phyloP scores from a whole-genome alignment of 345 rosid species.

The Isatis tinctoria region DNA sequence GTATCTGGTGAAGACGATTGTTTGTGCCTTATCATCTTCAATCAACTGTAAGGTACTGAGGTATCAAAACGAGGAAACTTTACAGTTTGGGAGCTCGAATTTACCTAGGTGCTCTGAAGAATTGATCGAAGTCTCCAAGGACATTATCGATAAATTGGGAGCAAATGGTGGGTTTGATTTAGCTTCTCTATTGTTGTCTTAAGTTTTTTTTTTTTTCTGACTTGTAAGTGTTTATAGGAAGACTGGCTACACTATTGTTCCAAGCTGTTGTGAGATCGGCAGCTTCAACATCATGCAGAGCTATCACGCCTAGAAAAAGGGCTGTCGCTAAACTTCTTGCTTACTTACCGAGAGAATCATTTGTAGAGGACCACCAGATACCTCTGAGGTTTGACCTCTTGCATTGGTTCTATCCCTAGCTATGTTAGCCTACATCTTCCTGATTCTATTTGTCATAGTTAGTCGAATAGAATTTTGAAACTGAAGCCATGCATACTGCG shows the following conservation, averaged over 20 bases:
- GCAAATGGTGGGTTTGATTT: constrained; percentile 38
- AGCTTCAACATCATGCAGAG: constrained; percentile 42
- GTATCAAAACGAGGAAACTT: constrained; percentile 38
- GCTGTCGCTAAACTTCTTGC: constrained; percentile 41
- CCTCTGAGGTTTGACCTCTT: constrained; percentile 53
- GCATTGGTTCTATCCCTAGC: neutral
- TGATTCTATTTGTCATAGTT: neutral
- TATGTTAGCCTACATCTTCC: neutral
- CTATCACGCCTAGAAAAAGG: constrained; percentile 19
- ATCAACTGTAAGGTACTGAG: constrained; percentile 34
- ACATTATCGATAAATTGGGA: constrained; percentile 39
- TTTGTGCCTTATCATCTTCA: constrained; percentile 52
- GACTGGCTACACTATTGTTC: constrained; percentile 34
- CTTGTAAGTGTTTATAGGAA: constrained; percentile 35
- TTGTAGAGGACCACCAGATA: constrained; percentile 33
- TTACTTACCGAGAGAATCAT: constrained; percentile 41
- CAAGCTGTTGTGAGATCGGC: constrained; percentile 48
- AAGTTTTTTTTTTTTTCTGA: neutral
- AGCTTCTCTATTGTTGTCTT: neutral
- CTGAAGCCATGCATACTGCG: neutral
- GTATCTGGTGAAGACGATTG: constrained; percentile 52
- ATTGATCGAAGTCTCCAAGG: constrained; percentile 42
- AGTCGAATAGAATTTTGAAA: neutral
- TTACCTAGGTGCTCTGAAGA: constrained; percentile 35
- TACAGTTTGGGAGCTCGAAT: constrained; percentile 55